Base-by-base conservation (phyloP, 2,329 filamentous ascomycete species). In the Lachnellula arida region DNA sequence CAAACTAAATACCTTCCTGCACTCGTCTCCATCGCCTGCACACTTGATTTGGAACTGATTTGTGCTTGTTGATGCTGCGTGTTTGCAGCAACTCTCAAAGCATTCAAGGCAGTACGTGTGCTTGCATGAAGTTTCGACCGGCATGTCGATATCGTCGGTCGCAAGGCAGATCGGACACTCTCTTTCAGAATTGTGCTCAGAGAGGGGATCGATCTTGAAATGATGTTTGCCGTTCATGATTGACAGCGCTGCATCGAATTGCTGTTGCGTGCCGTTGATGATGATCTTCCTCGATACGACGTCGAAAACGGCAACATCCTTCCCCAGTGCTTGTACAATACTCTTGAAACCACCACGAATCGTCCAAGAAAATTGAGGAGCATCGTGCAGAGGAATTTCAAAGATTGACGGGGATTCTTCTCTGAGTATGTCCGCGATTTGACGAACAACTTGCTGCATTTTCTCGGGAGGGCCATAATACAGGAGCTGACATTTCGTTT, bases 401-500 rank as follows among this genome's bases (percentile, higher is more conserved):
- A 53, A 60, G 34, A 34, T 51, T 9, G 50, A 25, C n/a, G 53
- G 55, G n/a, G 55, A 51, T 32, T 60, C 57, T 49, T 53, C 56
- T 51, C 40, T 60, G 46, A 60, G 48, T 47, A 61, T 55, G 17
- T 61, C 53, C 35, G 14, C 52, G 25, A 65, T 57, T 35, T 47
- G 59, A 53, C 39, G 35, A 48, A 54, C 35, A 12, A 56, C 58
- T 52, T 56, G 55, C 34, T 60, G 51, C 35, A 59, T 50, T 53
- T 63, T 67, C 51, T 65, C 63, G 11, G 40, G 49, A 11, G 63
- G 54, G 32, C 63, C 65, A 49, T 60, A 54, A 46, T 63, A 64
- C 12, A 49, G 53, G 14, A 68, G 57, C 32, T 65, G 61, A 43
- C 54, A 55, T 50, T 58, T 65, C 22, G 58, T 55, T 54, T 63